phyloP scores from a whole-genome alignment of 208 protist species.

The Wallacemonas sp. region DNA sequence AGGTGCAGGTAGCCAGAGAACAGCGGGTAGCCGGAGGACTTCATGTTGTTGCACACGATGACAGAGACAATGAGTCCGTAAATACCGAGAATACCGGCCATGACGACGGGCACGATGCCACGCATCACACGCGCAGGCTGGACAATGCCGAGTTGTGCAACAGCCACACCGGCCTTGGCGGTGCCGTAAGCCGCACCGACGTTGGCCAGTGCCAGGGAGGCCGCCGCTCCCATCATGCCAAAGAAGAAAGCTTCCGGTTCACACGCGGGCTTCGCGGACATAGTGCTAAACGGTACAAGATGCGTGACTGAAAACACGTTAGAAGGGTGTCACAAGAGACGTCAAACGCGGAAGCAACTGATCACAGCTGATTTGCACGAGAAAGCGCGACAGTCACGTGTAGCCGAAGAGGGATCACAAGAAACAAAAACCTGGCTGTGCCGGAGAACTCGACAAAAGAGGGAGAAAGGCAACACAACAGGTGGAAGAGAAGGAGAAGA shows the following conservation, averaged over 20 bases:
- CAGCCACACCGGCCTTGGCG: constrained; percentile 96
- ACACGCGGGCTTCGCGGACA: constrained; percentile 30
- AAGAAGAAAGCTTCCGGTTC: constrained; percentile 89
- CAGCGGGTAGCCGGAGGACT: constrained; percentile 54
- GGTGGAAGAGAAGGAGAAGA: too few species aligned
- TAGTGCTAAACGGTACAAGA: constrained; percentile 4
- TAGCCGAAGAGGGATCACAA: too few species aligned
- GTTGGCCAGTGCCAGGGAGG: constrained; percentile 86
- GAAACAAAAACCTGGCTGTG: too few species aligned
- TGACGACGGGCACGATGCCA: constrained; percentile 89
- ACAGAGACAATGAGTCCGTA: constrained; percentile 88
- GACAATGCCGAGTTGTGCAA: constrained; percentile 96
- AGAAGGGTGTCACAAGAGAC: background rate
- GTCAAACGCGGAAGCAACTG: too few species aligned
- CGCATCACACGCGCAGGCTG: constrained; percentile 93
- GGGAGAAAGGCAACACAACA: too few species aligned
- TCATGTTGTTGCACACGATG: constrained; percentile 89
- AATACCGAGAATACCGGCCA: constrained; percentile 94
- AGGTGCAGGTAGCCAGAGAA: constrained; percentile 95
- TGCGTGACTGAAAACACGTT: background rate
- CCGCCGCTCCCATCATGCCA: constrained; percentile 93
- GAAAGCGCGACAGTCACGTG: too few species aligned
- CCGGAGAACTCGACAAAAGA: too few species aligned
- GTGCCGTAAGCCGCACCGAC: constrained; percentile 98
- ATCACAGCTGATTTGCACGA: too few species aligned